Base-by-base conservation (phyloP, 2,329 filamentous ascomycete genomes). In the Fusarium musae region DNA sequence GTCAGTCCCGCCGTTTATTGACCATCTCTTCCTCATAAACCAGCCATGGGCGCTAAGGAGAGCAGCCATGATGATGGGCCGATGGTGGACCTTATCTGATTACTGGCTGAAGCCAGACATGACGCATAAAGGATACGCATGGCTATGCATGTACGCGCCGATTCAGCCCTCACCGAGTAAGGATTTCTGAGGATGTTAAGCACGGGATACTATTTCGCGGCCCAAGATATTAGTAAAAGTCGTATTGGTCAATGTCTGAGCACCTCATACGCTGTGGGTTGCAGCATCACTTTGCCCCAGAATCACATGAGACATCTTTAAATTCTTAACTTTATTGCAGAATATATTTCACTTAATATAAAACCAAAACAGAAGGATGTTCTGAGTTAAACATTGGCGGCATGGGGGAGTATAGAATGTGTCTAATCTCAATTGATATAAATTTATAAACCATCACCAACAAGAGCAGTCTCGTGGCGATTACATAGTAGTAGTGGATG, bases 61-160 rank as follows among this genome's bases (percentile, higher is more conserved):
- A 74, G 70, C 40, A 56, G 32, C 61, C 70, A 72, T 74, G 58
- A 74, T 73, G 62, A 60, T 71, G 70, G 66, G 59, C 64, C 58
- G 57, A 74, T 65, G 50, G 66, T 69, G 66, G 66, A 49, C 46
- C 57, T 59, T 70, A 60, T 74, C 59, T 68, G 46, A 65, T 69
- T 34, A 66, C 30, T 53, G 40, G 46, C 37, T 50, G 53, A 52
- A 46, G 28, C 34, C 43, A 49, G 34, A 36, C 52, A 71, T 62
- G 58, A 64, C 69, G 63, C 52, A 67, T 32, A 62, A 43, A 36
- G 50, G 28, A 42, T 59, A 40, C 62, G 34, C 54, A 63, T 34
- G 36, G 21, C 5, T 49, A 67, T 72, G 53, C 62, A 61, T 49
- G 32, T 63, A 70, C 23, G 49, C 64, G 68, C 64, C 37, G 42